Percentiles rank a stretch among this genome's conserved stretches.
Evolutionary conservation across 208 protist genomes (phyloP).

Genomic region (Histomonas meleagridis): DNA sequence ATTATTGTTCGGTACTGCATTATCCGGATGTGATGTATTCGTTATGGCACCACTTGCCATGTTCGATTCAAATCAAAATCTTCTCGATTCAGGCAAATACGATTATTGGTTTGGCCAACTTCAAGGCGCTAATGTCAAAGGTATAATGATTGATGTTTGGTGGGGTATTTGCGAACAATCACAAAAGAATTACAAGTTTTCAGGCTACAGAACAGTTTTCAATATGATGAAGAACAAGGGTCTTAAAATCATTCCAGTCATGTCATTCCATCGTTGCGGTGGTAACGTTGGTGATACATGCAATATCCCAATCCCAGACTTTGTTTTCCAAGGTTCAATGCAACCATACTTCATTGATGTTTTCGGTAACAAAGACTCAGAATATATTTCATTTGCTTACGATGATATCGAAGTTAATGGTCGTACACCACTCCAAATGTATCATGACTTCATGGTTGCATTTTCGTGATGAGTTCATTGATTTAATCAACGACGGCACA

Average conservation of each 20-base stretch:
- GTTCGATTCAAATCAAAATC: not conserved
- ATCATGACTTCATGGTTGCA: slow-evolving; percentile 54
- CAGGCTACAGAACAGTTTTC: not conserved
- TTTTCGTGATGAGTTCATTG: slow-evolving; percentile 41
- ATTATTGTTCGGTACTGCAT: too few relatives aligned
- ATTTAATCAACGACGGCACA: not conserved
- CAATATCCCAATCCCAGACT: slow-evolving; percentile 58
- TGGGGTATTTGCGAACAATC: slow-evolving; percentile 32
- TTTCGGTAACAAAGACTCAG: slow-evolving; percentile 46
- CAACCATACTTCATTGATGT: slow-evolving; percentile 59
- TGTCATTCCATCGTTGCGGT: slow-evolving; percentile 55
- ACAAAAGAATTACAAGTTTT: slow-evolving; percentile 22
- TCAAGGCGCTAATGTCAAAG: not conserved
- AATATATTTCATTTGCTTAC: slow-evolving; percentile 56
- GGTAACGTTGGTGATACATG: slow-evolving; percentile 61
- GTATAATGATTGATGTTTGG: slow-evolving; percentile 38
- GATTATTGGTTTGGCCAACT: not conserved
- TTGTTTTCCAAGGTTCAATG: slow-evolving; percentile 47
- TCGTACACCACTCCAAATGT: slow-evolving; percentile 57
- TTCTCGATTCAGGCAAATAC: not conserved
- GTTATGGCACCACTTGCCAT: not conserved
- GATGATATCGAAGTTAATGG: slow-evolving; percentile 51
- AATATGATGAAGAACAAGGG: not conserved
- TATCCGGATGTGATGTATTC: too few relatives aligned
- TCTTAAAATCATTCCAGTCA: not conserved